A percentile compares a stretch with the other conserved stretches of the same genome.
These are phyloP conservation scores for Lasiodiplodia citricola DNA, from an alignment of 2,329 filamentous ascomycete species.

Conservation along the genomic window DNA sequence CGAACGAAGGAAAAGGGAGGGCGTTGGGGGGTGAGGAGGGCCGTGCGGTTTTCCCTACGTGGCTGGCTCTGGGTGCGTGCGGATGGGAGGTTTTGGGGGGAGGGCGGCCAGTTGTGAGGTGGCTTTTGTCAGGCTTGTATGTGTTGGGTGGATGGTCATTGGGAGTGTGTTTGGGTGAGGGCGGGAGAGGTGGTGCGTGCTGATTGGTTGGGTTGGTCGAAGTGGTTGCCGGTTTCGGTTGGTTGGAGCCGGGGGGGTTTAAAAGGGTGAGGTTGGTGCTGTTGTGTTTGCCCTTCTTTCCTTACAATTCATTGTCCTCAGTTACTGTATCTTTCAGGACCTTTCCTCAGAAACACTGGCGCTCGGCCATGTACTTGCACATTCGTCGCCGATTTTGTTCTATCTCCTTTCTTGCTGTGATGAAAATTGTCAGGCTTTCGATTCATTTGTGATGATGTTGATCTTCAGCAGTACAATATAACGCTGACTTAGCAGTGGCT, in stretches of 20 bases:
- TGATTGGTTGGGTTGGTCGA: not conserved
- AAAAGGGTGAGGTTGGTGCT: not conserved
- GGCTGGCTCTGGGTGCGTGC: not conserved
- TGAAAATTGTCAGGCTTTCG: not conserved
- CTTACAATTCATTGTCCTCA: not conserved
- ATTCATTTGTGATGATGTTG: not conserved
- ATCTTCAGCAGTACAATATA: not conserved
- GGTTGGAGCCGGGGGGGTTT: not conserved
- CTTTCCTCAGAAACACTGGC: too few relatives aligned
- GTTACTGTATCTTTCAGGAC: not conserved
- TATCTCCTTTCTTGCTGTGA: too few relatives aligned
- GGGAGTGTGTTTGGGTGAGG: not conserved
- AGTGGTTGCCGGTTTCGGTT: not conserved
- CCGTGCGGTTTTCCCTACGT: not conserved
- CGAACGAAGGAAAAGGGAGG: too few relatives aligned
- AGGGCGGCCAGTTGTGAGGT: not conserved
- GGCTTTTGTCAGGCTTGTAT: not conserved
- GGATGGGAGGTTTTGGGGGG: not conserved
- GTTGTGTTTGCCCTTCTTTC: not conserved
- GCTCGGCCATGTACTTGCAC: too few relatives aligned
- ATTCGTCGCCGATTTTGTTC: too few relatives aligned
- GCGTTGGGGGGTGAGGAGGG: too few relatives aligned
- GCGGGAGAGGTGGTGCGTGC: not conserved
- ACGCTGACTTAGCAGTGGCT: not conserved
- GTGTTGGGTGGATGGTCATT: not conserved